These are phyloP conservation scores for Senna tora DNA, from an alignment of 306 rosid species.

Conservation along the genomic window DNA sequence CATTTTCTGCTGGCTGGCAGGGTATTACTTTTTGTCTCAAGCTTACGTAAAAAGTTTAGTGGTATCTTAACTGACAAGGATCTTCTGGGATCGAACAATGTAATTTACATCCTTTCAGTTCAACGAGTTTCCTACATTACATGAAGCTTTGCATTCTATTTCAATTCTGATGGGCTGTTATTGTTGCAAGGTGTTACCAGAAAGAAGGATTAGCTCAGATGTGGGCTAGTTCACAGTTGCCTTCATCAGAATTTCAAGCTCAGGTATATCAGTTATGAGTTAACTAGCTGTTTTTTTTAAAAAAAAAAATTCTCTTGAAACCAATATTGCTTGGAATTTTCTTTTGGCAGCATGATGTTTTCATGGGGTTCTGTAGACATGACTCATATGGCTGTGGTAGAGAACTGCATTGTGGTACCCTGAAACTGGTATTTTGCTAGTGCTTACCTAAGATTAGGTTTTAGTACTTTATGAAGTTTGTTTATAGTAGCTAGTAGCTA, in stretches of 20 bases:
- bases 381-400: conserved; percentile 55
- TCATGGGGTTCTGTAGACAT: conserved; percentile 64
- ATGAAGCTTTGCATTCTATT: conserved; percentile 33
- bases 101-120: conserved; percentile 46
- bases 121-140: conserved; percentile 34
- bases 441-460: conserved; percentile 22
- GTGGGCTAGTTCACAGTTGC: conserved; percentile 61
- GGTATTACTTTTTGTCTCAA: conserved; percentile 75
- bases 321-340: conserved; percentile 34
- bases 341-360: conserved; percentile 66
- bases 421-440: conserved; percentile 60
- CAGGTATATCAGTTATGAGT: conserved; percentile 53
- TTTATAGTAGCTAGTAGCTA: background rate
- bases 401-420: conserved; percentile 53
- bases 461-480: conserved; percentile 25
- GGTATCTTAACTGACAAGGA: conserved; percentile 71
- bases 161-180: conserved; percentile 36
- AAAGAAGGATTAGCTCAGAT: conserved; percentile 80
- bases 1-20: conserved; percentile 50
- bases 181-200: conserved; percentile 66
- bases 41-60: conserved; percentile 74
- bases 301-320: conserved; percentile 11
- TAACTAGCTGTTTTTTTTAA: conserved; percentile 15
- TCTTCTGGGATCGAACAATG: conserved; percentile 86
- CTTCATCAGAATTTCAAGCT: conserved; percentile 50